Evolutionary conservation across 2,329 filamentous ascomycete species (phyloP), one percentile per base, ranked within the genome.

Genomic region (Sphaerulina vaccinii): DNA sequence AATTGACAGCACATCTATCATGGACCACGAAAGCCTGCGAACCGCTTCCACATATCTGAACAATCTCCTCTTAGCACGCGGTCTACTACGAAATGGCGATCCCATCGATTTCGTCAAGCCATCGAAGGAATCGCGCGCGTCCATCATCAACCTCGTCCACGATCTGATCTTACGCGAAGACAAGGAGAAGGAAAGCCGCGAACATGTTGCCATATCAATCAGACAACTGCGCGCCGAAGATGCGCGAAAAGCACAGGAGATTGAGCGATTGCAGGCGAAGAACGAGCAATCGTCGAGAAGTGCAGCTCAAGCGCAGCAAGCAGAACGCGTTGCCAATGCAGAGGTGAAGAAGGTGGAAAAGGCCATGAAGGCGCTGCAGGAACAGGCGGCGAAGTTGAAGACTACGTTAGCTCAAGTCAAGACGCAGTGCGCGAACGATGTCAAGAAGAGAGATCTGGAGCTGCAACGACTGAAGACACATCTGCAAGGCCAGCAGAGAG

Each of bases 91-190:
- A 53, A 79, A 82, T 74, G 80, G 86, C 60, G 82, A 86, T 63
- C 76, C 75, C 36, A 88, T 99, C 71, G 86, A 96, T 70, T 99
- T 99, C 69, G 79, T 78, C 53, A 81, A 85, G 57, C 82, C 81
- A 15, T 77, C 82, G 32, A 79, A 80, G 65, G 81, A 80, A 44
- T 88, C 87, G 15, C 92, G 93, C 84, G 86, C 87, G 16, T 83
- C 84, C 60, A 85, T 97, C 62, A 96, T 99, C 73, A 88, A 92
- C 67, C 80, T 99, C 19, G 84, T 99, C 42, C 96, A 99, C 71
- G 93, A 99, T 68, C 73, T 99, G 62, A 89, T 99, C 53, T 70
- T 96, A 54, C 83, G 91, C 60, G 83, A 91, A 76, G 93, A 99
- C 87, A 88, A 90, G 68, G 92, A 96, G 71, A 87, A 90, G 57